Conservation (phyloP, 2,329 filamentous ascomycete genomes). For the Arthrobotrys megalospora region DNA sequence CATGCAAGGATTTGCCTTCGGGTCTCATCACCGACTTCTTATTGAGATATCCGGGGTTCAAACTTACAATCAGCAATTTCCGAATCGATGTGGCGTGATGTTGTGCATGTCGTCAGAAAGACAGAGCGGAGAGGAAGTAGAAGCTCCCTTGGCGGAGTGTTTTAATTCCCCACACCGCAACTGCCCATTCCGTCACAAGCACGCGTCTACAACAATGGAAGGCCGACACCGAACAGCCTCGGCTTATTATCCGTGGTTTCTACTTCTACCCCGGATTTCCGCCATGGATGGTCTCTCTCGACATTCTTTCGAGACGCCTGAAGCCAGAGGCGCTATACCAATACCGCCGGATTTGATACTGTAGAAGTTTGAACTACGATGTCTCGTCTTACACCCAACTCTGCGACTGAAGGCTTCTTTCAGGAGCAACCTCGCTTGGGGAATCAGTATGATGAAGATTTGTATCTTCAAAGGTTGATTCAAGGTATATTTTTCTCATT, state of each 20-base stretch:
- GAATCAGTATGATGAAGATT: slow-evolving; percentile 75
- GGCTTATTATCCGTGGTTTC: slow-evolving; percentile 36
- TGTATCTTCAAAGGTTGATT: slow-evolving; percentile 71
- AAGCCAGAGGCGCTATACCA: background rate
- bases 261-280: slow-evolving; percentile 43
- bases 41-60: background rate
- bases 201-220: slow-evolving; percentile 33
- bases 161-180: slow-evolving; percentile 32
- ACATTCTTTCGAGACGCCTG: slow-evolving; percentile 10
- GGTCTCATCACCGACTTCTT: slow-evolving; percentile 2
- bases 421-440: slow-evolving; percentile 71
- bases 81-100: slow-evolving; percentile 17
- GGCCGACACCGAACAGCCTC: slow-evolving; percentile 36
- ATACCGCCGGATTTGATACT: slow-evolving; percentile 3
- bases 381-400: slow-evolving; percentile 64
- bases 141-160: background rate
- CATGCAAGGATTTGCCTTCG: too few relatives aligned
- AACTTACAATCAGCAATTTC: slow-evolving; percentile 5
- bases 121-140: slow-evolving; percentile 3
- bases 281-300: slow-evolving; percentile 38
- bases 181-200: slow-evolving; percentile 46
- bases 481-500: slow-evolving; percentile 68
- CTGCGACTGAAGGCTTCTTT: slow-evolving; percentile 72
- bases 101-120: slow-evolving; percentile 6
- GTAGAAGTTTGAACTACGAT: slow-evolving; percentile 28